Base-by-base conservation (phyloP, 2,329 filamentous ascomycete genomes). In the Amphichorda felina region DNA sequence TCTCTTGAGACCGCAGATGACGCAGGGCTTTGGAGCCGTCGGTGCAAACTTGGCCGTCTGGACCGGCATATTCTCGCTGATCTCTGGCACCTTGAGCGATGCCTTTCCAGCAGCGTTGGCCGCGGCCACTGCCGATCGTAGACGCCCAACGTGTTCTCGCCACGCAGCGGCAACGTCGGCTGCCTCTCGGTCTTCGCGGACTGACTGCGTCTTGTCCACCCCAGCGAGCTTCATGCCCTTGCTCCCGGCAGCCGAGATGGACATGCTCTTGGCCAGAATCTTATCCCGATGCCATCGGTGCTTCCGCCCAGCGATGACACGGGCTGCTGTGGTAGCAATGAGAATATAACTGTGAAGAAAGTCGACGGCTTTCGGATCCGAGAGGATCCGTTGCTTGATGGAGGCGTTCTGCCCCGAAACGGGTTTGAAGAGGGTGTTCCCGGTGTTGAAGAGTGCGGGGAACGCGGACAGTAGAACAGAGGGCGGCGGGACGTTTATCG, bases 211-310 rank as follows among this genome's bases (percentile, higher is more conserved):
- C 57, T 82, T 89, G 57, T 94, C 88, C 28, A 96, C 66, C 10
- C 85, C 82, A 1, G 81, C 75, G 15, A 96, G 72, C 58, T 95
- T 96, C 89, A 96, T 95, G 4, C 89, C 79, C 47, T 83, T 85
- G 36, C 77, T 73, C 3, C 78, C 79, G 3, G 79, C 72, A 13
- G 77, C 75, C 1, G 85, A 84, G 41, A 96, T 94, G 38, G 82
- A 78, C 83, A 94, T 94, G 50, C 80, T 79, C 55, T 94, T 86
- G 2, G 83, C 75, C 10, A 96, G 65, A 41, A 86, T 77, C 41
- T 75, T 80, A 57, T 96, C 89, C 36, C 89, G 75, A 53, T 94
- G 89, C 89, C 89, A 96, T 38, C 89, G 80, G 35, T 82, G 64
- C 49, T 84, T 87, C 39, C 89, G 79, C 9, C 88, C 89, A 2